Percentiles rank a stretch among this genome's conserved stretches.
phyloP scores from a whole-genome alignment of 2,329 filamentous ascomycete species.

The Pleomassaria siparia region DNA sequence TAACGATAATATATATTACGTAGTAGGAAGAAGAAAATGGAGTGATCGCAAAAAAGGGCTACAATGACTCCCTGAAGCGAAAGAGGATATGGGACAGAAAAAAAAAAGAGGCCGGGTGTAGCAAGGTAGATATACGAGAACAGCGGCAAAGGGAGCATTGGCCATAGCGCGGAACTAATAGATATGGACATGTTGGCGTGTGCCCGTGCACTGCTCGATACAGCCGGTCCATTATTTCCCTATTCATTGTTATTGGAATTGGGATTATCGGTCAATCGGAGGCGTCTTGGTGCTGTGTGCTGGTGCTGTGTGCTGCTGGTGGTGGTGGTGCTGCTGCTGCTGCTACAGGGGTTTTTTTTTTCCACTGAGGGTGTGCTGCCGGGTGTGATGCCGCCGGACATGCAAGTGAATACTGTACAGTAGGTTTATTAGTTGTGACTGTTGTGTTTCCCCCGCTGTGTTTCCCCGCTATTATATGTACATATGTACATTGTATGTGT shows the following conservation, averaged over 20 bases:
- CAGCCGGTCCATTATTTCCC: background rate
- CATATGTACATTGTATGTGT: no score
- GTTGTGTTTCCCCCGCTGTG: no score
- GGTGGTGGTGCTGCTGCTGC: no score
- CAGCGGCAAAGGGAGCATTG: constrained; percentile 11
- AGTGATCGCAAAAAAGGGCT: constrained; percentile 1
- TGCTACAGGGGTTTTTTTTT: no score
- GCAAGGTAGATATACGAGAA: constrained; percentile 27
- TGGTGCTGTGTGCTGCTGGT: no score
- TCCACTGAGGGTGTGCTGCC: no score
- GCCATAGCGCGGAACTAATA: constrained; percentile 22
- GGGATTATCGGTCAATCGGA: background rate
- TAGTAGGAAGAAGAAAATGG: constrained; percentile 7
- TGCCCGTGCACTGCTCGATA: constrained; percentile 3
- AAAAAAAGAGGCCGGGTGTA: constrained; percentile 15
- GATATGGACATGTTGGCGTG: constrained; percentile 17
- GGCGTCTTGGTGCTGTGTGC: background rate
- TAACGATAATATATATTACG: constrained; percentile 6
- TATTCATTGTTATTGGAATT: background rate
- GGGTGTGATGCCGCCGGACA: no score
- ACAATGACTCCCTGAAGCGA: constrained; percentile 27
- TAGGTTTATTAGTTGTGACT: no score
- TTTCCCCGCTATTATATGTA: no score
- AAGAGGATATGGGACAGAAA: constrained; percentile 23
- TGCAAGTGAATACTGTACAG: no score